These are phyloP conservation scores for Penicillium sp. DNA, from an alignment of 2,329 filamentous ascomycete species.

Conservation along the genomic window DNA sequence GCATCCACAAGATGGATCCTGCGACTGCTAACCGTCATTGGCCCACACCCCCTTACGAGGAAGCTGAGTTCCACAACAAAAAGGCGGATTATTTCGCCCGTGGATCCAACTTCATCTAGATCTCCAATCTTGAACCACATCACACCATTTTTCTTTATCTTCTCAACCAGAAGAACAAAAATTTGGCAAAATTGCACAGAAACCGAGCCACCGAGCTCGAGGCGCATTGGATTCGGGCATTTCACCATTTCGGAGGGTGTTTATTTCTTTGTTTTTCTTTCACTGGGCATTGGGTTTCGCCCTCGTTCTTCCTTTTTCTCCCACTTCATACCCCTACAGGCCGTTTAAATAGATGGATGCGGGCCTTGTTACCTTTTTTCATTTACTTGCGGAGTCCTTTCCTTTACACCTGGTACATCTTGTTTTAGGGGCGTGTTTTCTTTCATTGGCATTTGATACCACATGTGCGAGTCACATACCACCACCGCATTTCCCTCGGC, in stretches of 20 bases:
- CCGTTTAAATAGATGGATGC: constrained; percentile 39
- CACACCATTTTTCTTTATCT: constrained; percentile 17
- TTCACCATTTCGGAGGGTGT: constrained; percentile 19
- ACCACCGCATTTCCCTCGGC: constrained; percentile 23
- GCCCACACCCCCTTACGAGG: constrained; percentile 94
- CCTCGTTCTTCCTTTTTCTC: constrained; percentile 27
- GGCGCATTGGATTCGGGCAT: constrained; percentile 36
- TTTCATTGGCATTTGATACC: constrained; percentile 33
- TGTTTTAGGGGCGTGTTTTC: constrained; percentile 18
- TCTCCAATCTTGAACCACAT: constrained; percentile 17
- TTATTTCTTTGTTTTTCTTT: constrained; percentile 20
- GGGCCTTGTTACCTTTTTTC: constrained; percentile 35
- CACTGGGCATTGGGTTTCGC: constrained; percentile 23
- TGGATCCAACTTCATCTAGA: constrained; percentile 48
- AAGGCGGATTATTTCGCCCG: constrained; percentile 79
- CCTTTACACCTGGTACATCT: constrained; percentile 21
- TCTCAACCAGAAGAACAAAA: constrained; percentile 15
- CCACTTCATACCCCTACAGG: constrained; percentile 42
- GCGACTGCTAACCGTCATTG: constrained; percentile 68
- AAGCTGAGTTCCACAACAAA: constrained; percentile 85
- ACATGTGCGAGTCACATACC: constrained; percentile 35
- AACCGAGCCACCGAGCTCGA: constrained; percentile 23
- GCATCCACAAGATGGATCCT: constrained; percentile 58
- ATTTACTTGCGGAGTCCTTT: constrained; percentile 27
- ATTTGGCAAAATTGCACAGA: constrained; percentile 23